Evolutionary conservation across 2,329 filamentous ascomycete genomes (phyloP), one percentile per base, ranked within the genome.

Genomic region (Microsporum audouinii): DNA sequence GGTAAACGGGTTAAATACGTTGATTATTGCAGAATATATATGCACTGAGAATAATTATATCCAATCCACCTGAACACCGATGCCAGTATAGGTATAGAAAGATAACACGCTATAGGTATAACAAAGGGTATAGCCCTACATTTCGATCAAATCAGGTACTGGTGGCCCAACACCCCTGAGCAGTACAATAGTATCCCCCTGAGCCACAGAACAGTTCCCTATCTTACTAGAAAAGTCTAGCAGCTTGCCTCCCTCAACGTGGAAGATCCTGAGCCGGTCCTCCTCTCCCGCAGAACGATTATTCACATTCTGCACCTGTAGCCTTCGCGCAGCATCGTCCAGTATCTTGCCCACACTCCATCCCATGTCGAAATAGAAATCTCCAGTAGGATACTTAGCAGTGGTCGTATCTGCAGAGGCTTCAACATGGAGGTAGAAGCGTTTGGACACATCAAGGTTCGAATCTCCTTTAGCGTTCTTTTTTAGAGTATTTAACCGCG

Each of bases 341-440:
- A 78, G 66, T 53, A 78, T 71, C 56, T 90, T 79, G 0, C 94
- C 94, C 0, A 97, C 83, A n/a, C 88, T 92, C 90, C 90, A 97
- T 62, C 95, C 88, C 67, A 82, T 82, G 63, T 83, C 86, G 72
- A 88, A 95, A 72, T 85, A 95, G 73, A 92, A 91, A 63, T 88
- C 84, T 5, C 88, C 88, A 69, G 84, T 88, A 2, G 91, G 91
- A 49, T 88, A 85, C 73, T 95, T 95, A 5, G 88, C 84, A 59
- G 85, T 88, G 1, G 91, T 87, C 0, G 90, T 95, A 68, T 89
- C 88, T 7, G 89, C 88, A 69, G 91, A 90, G 0, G 92, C 94
- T 71, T 97, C 92, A 17, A 96, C 89, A 70, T 88, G 86, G 0
- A 99, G 71, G 71, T 97, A 97, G 1, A 99, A 76, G n/a, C 94